Conservation (phyloP, 164 flowering plant species). For the Chimonanthus praecox region DNA sequence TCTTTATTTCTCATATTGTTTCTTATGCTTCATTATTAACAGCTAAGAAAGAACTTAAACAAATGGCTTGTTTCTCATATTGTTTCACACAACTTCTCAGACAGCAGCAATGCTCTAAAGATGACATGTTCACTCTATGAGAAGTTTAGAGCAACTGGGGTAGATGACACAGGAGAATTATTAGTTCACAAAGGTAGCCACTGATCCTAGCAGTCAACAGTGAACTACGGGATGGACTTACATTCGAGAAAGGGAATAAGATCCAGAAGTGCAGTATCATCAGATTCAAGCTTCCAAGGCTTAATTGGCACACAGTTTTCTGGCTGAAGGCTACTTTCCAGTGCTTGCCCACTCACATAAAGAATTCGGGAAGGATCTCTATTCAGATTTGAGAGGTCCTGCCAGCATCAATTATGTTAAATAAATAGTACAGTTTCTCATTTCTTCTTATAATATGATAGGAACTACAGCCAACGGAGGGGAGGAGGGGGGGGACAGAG, state of each 20-base stretch:
- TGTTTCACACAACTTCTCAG: neutral
- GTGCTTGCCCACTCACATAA: constrained; percentile 82
- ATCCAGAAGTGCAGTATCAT: constrained; percentile 78
- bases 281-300: constrained; percentile 69
- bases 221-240: constrained; percentile 22
- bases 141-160: neutral
- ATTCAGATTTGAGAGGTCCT: constrained; percentile 88
- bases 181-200: neutral
- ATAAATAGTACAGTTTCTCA: too few relatives aligned
- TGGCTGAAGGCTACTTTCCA: constrained; percentile 71
- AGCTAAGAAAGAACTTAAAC: too few relatives aligned
- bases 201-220: neutral
- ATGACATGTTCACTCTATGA: neutral
- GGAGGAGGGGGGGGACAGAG: too few relatives aligned
- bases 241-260: constrained; percentile 90
- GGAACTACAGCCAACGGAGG: too few relatives aligned
- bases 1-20: neutral
- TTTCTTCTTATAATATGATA: too few relatives aligned
- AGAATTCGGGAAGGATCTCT: constrained; percentile 72
- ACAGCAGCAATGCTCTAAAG: neutral
- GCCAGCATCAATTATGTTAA: constrained; percentile 18
- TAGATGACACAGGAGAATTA: neutral
- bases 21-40: neutral
- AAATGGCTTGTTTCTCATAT: neutral
- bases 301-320: constrained; percentile 69